phyloP scores from a whole-genome alignment of 2,329 filamentous ascomycete species.

The Pseudopyrenochaeta lycopersici region DNA sequence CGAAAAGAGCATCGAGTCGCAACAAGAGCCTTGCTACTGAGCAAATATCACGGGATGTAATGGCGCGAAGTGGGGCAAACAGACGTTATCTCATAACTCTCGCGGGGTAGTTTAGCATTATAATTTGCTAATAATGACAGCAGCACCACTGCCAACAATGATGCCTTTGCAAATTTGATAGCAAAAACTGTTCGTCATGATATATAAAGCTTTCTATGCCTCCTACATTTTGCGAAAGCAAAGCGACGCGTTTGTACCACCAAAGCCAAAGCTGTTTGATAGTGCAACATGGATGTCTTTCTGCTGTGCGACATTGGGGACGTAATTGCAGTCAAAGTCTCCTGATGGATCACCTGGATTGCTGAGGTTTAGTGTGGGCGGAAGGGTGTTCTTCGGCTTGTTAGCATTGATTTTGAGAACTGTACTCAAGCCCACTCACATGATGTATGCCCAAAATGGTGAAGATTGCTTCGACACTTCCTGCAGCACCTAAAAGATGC shows the following conservation, averaged over 20 bases:
- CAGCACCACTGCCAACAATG: no score
- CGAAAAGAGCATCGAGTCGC: not conserved
- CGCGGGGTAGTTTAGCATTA: constrained; percentile 24
- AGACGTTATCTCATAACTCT: constrained; percentile 19
- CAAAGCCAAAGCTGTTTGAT: constrained; percentile 98
- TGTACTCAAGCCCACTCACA: constrained; percentile 61
- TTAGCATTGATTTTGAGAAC: constrained; percentile 16
- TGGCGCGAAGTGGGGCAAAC: constrained; percentile 26
- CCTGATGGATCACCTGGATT: constrained; percentile 66
- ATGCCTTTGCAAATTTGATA: not conserved
- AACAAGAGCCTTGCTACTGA: constrained; percentile 1
- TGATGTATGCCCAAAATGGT: constrained; percentile 80
- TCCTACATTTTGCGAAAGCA: constrained; percentile 69
- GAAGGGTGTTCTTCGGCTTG: constrained; percentile 71
- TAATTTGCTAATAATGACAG: constrained; percentile 22
- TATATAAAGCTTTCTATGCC: not conserved
- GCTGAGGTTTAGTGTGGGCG: constrained; percentile 85
- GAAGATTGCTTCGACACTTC: constrained; percentile 89
- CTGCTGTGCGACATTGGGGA: constrained; percentile 75
- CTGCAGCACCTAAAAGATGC: constrained; percentile 89
- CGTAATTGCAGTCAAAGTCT: constrained; percentile 84
- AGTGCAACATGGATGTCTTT: constrained; percentile 76
- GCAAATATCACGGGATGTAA: constrained; percentile 22
- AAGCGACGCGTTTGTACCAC: constrained; percentile 91
- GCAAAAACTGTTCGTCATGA: no score